Conservation (phyloP, 202 grass and related monocot genomes). For the Tripidium arundinaceum region DNA sequence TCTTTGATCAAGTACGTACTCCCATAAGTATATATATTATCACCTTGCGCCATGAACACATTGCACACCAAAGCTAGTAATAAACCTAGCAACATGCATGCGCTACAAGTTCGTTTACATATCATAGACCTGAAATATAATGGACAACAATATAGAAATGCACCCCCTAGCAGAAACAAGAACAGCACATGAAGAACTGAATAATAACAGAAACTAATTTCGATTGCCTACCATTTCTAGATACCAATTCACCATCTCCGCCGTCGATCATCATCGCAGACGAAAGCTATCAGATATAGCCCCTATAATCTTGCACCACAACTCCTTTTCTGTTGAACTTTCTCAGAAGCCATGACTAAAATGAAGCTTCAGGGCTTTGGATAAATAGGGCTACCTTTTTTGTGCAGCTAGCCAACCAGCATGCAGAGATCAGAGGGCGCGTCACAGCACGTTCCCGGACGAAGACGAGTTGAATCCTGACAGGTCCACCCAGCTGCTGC, state of each 20-base stretch:
- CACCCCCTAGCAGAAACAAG: conserved; percentile 27
- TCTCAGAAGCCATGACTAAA: conserved; percentile 64
- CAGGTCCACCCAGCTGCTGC: conserved; percentile 37
- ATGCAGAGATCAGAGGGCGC: background rate
- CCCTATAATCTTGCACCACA: background rate
- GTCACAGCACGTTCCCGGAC: conserved; percentile 60
- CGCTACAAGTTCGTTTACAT: conserved; percentile 3
- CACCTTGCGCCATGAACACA: conserved; percentile 22
- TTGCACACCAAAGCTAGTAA: conserved; percentile 30
- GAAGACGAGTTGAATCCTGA: conserved; percentile 71
- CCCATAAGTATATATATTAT: conserved; percentile 17
- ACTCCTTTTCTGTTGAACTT: conserved; percentile 37
- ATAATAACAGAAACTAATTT: background rate
- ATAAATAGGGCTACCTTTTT: conserved; percentile 46
- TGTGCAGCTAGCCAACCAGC: conserved; percentile 11
- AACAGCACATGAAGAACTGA: conserved; percentile 35
- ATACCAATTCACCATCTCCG: background rate
- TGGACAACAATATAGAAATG: conserved; percentile 37
- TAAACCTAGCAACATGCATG: conserved; percentile 30
- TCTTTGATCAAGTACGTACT: conserved; percentile 4
- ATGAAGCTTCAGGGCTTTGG: conserved; percentile 65
- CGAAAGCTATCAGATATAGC: too few relatives aligned
- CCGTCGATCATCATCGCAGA: conserved; percentile 9
- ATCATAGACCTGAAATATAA: conserved; percentile 27
- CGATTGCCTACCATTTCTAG: conserved; percentile 28